phyloP scores from a whole-genome alignment of 768 basidiomycete genomes.

The Leucocoprinus leucothites region DNA sequence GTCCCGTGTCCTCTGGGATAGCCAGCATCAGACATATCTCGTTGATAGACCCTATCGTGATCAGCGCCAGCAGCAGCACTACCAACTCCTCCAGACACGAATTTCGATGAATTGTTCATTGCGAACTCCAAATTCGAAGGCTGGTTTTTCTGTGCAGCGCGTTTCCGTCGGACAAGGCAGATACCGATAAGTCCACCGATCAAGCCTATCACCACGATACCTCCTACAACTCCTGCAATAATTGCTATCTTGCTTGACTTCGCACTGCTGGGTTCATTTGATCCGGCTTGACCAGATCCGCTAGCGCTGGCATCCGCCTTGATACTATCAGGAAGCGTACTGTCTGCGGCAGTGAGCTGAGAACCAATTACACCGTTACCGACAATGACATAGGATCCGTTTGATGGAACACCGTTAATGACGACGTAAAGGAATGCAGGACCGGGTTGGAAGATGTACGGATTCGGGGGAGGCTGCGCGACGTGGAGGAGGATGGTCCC shows the following conservation, averaged over 20 bases:
- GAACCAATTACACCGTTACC: slow-evolving; percentile 74
- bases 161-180: slow-evolving; percentile 13
- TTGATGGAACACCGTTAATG: slow-evolving; percentile 81
- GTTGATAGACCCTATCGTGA: too few species aligned
- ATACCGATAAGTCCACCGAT: slow-evolving; percentile 14
- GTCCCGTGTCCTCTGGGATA: background rate
- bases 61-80: slow-evolving; percentile 18
- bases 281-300: slow-evolving; percentile 21
- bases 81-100: slow-evolving; percentile 14
- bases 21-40: slow-evolving; percentile 13
- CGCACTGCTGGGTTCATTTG: background rate
- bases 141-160: slow-evolving; percentile 4
- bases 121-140: slow-evolving; percentile 1
- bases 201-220: slow-evolving; percentile 13
- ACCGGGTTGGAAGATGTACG: slow-evolving; percentile 87
- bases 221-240: slow-evolving; percentile 13
- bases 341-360: slow-evolving; percentile 51
- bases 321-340: slow-evolving; percentile 50
- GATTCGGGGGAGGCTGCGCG: slow-evolving; percentile 78
- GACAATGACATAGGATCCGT: slow-evolving; percentile 72
- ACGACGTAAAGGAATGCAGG: slow-evolving; percentile 81
- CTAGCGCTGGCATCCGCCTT: slow-evolving; percentile 36
- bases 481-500: slow-evolving; percentile 84
- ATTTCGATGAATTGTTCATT: slow-evolving; percentile 25
- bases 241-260: slow-evolving; percentile 1